Conservation (phyloP, 2,329 filamentous ascomycete species). For the Cladosporium halotolerans region DNA sequence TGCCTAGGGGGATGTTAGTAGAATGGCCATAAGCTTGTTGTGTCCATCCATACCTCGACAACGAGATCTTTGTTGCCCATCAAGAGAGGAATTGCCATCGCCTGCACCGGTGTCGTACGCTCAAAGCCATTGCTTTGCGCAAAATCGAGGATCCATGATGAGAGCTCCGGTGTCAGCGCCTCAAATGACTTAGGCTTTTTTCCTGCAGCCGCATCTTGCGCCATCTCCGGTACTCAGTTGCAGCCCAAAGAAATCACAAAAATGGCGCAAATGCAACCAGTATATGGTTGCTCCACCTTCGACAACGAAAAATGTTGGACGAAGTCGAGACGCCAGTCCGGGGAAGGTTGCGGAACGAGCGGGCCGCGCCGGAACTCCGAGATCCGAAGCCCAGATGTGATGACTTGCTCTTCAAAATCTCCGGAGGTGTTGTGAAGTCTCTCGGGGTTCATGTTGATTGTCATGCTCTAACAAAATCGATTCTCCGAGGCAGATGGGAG, state of each 20-base stretch:
- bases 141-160: conserved; percentile 80
- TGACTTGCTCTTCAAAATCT: too few relatives aligned
- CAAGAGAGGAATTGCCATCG: conserved; percentile 81
- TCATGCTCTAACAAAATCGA: too few relatives aligned
- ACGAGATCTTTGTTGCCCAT: conserved; percentile 88
- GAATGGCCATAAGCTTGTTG: background rate
- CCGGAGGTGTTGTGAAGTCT: too few relatives aligned
- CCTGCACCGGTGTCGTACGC: conserved; percentile 91
- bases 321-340: conserved; percentile 2
- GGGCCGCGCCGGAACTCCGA: too few relatives aligned
- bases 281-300: background rate
- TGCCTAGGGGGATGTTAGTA: conserved; percentile 43
- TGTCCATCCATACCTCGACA: conserved; percentile 56
- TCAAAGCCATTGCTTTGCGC: conserved; percentile 77
- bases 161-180: conserved; percentile 61
- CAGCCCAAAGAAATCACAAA: too few relatives aligned
- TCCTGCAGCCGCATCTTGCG: conserved; percentile 18
- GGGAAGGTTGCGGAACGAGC: background rate
- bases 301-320: conserved; percentile 8
- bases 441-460: too few relatives aligned
- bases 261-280: too few relatives aligned
- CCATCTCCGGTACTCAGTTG: conserved; percentile 12
- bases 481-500: too few relatives aligned
- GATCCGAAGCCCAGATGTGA: too few relatives aligned
- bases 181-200: conserved; percentile 56